Conservation (phyloP, 345 rosid species). For the Salix arbutifolia region DNA sequence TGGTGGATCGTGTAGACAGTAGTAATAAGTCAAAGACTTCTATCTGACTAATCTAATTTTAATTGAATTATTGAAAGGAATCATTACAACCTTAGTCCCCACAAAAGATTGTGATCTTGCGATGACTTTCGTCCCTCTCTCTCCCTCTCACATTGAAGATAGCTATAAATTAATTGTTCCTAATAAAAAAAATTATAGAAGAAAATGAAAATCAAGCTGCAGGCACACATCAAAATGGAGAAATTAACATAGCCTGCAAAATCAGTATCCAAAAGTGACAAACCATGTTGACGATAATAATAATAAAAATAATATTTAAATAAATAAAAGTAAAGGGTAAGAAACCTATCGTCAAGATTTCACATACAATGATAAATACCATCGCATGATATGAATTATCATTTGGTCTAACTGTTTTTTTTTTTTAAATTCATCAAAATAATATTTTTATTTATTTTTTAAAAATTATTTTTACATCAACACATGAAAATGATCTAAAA, state of each 20-base stretch:
- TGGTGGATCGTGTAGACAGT: not conserved
- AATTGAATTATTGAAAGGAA: not conserved
- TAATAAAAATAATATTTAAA: no score
- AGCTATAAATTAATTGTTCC: not conserved
- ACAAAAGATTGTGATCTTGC: constrained; percentile 12
- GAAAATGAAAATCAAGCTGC: not conserved
- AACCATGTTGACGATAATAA: not conserved
- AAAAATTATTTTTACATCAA: no score
- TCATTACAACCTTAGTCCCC: not conserved
- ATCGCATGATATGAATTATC: not conserved
- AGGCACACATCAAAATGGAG: not conserved
- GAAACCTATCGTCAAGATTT: not conserved
- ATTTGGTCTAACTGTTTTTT: not conserved
- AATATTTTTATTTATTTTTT: no score
- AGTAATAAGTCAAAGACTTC: not conserved
- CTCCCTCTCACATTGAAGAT: not conserved
- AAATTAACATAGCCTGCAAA: not conserved
- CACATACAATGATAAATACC: not conserved
- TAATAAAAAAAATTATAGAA: no score
- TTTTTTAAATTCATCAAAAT: no score
- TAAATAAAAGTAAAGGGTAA: not conserved
- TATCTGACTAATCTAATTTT: not conserved
- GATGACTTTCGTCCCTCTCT: not conserved
- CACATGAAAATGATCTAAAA: no score
- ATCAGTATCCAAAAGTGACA: not conserved